Evolutionary conservation across 1,284 basidiomycete genomes (phyloP).

Genomic region (Ceratobasidium sp.): DNA sequence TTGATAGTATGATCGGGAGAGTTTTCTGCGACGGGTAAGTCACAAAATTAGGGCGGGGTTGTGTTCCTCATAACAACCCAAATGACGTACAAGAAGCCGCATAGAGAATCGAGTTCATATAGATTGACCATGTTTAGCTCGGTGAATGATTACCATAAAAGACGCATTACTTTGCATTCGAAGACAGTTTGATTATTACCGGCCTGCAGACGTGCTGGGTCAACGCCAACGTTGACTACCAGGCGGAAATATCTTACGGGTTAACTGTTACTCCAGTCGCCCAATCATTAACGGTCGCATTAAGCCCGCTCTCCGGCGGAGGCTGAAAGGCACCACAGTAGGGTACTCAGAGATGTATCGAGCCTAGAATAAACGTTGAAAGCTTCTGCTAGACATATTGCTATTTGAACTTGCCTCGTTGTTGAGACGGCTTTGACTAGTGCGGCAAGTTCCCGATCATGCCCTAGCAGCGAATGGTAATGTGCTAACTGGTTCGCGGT

Average conservation of each 20-base stretch:
- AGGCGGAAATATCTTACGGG: slow-evolving; percentile 59
- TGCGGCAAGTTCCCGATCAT: slow-evolving; percentile 64
- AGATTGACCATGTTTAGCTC: neutral
- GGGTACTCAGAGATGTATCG: slow-evolving; percentile 75
- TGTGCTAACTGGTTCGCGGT: slow-evolving; percentile 79
- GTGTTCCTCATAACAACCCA: neutral
- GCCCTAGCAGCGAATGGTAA: slow-evolving; percentile 64
- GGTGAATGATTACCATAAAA: too few species aligned
- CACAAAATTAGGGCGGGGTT: neutral
- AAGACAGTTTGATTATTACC: slow-evolving; percentile 73
- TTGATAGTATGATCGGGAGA: slow-evolving; percentile 74
- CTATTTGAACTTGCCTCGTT: slow-evolving; percentile 56
- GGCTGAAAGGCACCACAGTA: slow-evolving; percentile 81
- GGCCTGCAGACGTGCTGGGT: slow-evolving; percentile 54
- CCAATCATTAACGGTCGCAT: slow-evolving; percentile 67
- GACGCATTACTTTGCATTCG: slow-evolving; percentile 69
- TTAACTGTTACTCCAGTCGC: slow-evolving; percentile 71
- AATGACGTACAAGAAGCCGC: slow-evolving; percentile 62
- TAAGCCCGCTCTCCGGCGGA: slow-evolving; percentile 71
- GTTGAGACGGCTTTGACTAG: slow-evolving; percentile 75
- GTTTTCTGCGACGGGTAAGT: slow-evolving; percentile 52
- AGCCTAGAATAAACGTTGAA: slow-evolving; percentile 49
- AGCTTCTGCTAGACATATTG: neutral
- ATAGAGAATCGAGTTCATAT: slow-evolving; percentile 79
- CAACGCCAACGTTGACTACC: slow-evolving; percentile 2